Percentiles rank a stretch among this genome's conserved stretches.
Evolutionary conservation across 495 filamentous ascomycete genomes (phyloP).

Genomic region (Aspergillus nanangensis): DNA sequence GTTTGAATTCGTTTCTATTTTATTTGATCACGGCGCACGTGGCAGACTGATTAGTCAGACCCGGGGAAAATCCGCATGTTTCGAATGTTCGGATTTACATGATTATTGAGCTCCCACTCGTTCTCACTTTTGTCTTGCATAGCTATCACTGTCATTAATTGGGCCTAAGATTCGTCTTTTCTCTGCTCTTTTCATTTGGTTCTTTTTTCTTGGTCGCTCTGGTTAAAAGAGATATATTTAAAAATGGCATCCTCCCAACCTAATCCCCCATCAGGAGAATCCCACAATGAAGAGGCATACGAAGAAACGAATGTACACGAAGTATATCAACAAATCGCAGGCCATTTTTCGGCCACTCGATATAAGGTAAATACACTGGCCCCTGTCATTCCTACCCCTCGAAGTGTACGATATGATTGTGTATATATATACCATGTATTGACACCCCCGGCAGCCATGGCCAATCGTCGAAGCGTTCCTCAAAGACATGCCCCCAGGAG

Average conservation of each 20-base stretch:
- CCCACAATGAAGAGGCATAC: slow-evolving; percentile 49
- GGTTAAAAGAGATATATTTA: too few species aligned
- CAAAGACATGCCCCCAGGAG: slow-evolving; percentile 55
- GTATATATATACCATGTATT: slow-evolving; percentile 1
- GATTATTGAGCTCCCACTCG: too few species aligned
- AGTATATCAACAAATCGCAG: slow-evolving; percentile 91
- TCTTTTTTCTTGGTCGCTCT: too few species aligned
- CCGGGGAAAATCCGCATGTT: too few species aligned
- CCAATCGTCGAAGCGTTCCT: slow-evolving; percentile 85
- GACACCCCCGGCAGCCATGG: slow-evolving; percentile 61
- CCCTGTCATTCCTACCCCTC: background rate
- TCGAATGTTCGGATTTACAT: too few species aligned
- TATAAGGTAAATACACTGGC: slow-evolving; percentile 64
- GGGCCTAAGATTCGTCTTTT: too few species aligned
- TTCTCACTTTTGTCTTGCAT: too few species aligned
- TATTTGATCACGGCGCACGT: too few species aligned
- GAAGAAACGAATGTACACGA: slow-evolving; percentile 84
- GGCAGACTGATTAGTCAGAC: too few species aligned
- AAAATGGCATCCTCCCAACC: slow-evolving; percentile 10
- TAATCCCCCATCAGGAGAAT: slow-evolving; percentile 2
- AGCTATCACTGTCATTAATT: too few species aligned
- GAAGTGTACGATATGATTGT: background rate
- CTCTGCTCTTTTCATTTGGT: too few species aligned
- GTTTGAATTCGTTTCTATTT: too few species aligned
- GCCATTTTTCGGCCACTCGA: slow-evolving; percentile 90